Conservation (phyloP, 495 filamentous ascomycete species). For the Friedmanniomyces endolithicus region DNA sequence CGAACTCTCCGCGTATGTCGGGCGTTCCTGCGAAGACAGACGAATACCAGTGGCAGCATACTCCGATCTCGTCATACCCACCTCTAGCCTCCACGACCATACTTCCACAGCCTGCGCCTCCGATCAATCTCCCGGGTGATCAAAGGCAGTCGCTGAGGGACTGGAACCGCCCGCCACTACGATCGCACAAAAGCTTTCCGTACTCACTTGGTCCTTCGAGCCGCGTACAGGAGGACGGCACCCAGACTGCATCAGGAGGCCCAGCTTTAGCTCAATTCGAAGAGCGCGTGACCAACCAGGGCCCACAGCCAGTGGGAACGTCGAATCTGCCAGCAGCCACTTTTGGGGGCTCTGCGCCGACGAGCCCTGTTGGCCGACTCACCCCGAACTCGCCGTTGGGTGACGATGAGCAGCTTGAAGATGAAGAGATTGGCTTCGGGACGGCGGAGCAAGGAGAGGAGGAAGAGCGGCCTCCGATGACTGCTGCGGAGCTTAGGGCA, state of each 20-base stretch:
- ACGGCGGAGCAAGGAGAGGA: slow-evolving; percentile 44
- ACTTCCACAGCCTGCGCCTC: slow-evolving; percentile 20
- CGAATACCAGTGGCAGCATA: slow-evolving; percentile 11
- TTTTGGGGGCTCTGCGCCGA: slow-evolving; percentile 26
- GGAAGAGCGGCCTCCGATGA: slow-evolving; percentile 40
- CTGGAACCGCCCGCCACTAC: slow-evolving; percentile 15
- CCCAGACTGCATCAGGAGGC: not conserved
- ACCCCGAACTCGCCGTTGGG: slow-evolving; percentile 25
- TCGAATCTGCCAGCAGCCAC: slow-evolving; percentile 6
- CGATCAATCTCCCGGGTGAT: slow-evolving; percentile 17
- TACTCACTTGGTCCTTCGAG: slow-evolving; percentile 24
- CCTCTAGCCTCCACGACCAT: slow-evolving; percentile 24
- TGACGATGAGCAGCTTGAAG: slow-evolving; percentile 13
- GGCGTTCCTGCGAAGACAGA: slow-evolving; percentile 4
- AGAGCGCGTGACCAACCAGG: slow-evolving; percentile 4
- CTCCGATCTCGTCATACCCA: not conserved
- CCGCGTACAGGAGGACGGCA: slow-evolving; percentile 12
- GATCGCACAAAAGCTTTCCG: slow-evolving; percentile 31
- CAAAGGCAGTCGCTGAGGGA: slow-evolving; percentile 14
- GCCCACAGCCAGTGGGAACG: slow-evolving; percentile 5
- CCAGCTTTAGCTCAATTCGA: not conserved
- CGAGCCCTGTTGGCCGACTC: slow-evolving; percentile 28
- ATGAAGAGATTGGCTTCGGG: slow-evolving; percentile 25
- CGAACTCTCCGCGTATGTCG: slow-evolving; percentile 21
- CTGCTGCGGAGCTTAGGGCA: slow-evolving; percentile 56